These are phyloP conservation scores for Ustilago lituana DNA, from an alignment of 1,284 basidiomycete species.

Conservation along the genomic window DNA sequence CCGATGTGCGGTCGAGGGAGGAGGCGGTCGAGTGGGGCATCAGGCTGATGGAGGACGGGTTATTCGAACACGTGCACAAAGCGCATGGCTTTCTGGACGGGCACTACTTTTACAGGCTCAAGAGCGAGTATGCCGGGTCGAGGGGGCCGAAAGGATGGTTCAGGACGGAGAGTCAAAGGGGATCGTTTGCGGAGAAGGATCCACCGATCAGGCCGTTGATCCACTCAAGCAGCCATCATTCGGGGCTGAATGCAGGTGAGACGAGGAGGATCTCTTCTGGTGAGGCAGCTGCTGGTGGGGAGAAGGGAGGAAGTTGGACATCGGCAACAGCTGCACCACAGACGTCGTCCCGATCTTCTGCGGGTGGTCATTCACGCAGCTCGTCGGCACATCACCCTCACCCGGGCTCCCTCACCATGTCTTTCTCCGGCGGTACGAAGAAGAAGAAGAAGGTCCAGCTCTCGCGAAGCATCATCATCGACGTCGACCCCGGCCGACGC, in stretches of 20 bases:
- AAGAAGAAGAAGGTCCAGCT: slow-evolving; percentile 54
- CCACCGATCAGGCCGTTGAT: slow-evolving; percentile 19
- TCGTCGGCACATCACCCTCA: slow-evolving; percentile 26
- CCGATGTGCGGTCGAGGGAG: slow-evolving; percentile 58
- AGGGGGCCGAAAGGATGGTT: slow-evolving; percentile 37
- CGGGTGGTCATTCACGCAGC: slow-evolving; percentile 31
- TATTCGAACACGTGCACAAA: slow-evolving; percentile 62
- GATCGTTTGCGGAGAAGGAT: slow-evolving; percentile 36
- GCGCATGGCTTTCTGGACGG: slow-evolving; percentile 65
- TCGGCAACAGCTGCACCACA: slow-evolving; percentile 5
- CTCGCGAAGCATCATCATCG: slow-evolving; percentile 61
- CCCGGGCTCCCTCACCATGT: slow-evolving; percentile 28
- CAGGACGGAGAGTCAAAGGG: slow-evolving; percentile 34
- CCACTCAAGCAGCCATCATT: slow-evolving; percentile 14
- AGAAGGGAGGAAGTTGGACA: not conserved
- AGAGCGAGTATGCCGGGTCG: slow-evolving; percentile 36
- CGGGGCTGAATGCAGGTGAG: slow-evolving; percentile 9
- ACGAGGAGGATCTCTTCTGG: not conserved
- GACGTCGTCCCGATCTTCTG: slow-evolving; percentile 5
- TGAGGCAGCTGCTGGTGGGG: not conserved
- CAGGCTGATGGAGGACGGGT: slow-evolving; percentile 52
- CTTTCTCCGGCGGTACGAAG: slow-evolving; percentile 6
- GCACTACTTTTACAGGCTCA: slow-evolving; percentile 63
- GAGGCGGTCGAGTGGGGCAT: slow-evolving; percentile 60
- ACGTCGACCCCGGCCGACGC: slow-evolving; percentile 58